Percentiles rank a stretch among this genome's conserved stretches.
Evolutionary conservation across 1,284 basidiomycete genomes (phyloP).

Genomic region (Marasmius fiardii): DNA sequence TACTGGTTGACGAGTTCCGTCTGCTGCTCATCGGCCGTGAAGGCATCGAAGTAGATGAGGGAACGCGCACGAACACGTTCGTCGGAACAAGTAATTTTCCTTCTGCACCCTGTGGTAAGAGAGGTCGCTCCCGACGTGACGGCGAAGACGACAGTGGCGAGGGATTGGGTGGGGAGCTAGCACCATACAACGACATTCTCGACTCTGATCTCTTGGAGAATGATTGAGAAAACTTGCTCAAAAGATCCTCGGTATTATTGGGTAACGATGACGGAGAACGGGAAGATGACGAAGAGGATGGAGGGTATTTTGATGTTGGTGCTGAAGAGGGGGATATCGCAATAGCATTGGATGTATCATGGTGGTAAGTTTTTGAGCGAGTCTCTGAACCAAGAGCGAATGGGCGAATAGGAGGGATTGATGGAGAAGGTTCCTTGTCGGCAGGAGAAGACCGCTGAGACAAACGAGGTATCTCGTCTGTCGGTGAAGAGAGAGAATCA

Average conservation of each 20-base stretch:
- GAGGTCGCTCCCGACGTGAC: slow-evolving; percentile 42
- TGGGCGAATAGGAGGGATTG: neutral
- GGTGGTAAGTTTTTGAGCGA: slow-evolving; percentile 10
- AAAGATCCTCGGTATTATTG: slow-evolving; percentile 8
- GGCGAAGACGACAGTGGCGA: slow-evolving; percentile 1
- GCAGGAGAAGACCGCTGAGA: neutral
- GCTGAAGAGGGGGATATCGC: neutral
- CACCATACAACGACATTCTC: slow-evolving; percentile 19
- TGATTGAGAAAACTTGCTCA: slow-evolving; percentile 25
- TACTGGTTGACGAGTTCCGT: slow-evolving; percentile 16
- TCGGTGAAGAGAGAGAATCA: neutral
- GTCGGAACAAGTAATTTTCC: slow-evolving; percentile 68
- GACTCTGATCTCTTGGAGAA: slow-evolving; percentile 24
- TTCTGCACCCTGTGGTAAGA: slow-evolving; percentile 54
- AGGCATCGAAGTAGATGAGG: slow-evolving; percentile 34
- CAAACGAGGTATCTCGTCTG: neutral
- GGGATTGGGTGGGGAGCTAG: slow-evolving; percentile 21
- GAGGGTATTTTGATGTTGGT: slow-evolving; percentile 13
- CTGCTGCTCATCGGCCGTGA: slow-evolving; percentile 25
- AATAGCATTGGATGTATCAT: neutral
- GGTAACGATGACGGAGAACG: slow-evolving; percentile 12
- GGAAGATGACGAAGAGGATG: slow-evolving; percentile 23
- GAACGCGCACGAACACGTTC: slow-evolving; percentile 47
- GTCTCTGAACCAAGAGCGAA: slow-evolving; percentile 1
- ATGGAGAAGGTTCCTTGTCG: neutral